These are phyloP conservation scores for Hypoxylon sp. DNA, from an alignment of 2,329 filamentous ascomycete species.

Conservation along the genomic window DNA sequence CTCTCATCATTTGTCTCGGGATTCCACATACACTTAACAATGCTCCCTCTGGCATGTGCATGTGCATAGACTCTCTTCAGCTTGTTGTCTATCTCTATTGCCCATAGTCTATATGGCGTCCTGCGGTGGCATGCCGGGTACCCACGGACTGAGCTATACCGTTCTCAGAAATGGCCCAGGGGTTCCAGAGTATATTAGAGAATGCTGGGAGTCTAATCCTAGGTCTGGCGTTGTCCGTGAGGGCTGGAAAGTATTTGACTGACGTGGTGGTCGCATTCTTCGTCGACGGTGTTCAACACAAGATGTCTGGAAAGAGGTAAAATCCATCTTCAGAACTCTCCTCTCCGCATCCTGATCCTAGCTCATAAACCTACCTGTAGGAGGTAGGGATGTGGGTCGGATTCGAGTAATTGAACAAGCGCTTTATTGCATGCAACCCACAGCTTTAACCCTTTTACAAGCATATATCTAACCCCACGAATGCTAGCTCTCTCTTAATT, in stretches of 20 bases:
- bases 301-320: constrained; percentile 11
- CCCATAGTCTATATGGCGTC: constrained; percentile 14
- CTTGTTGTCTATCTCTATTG: constrained; percentile 16
- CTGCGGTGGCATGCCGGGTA: constrained; percentile 32
- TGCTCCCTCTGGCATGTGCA: constrained; percentile 35
- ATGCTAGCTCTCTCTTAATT: no score
- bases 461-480: no score
- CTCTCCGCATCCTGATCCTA: background rate
- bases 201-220: constrained; percentile 30
- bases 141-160: constrained; percentile 33
- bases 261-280: constrained; percentile 8
- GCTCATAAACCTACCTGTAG: no score
- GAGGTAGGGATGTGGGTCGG: no score
- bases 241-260: constrained; percentile 19
- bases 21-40: constrained; percentile 14
- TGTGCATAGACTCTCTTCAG: constrained; percentile 22
- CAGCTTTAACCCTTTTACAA: no score
- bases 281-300: constrained; percentile 4
- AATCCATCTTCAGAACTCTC: background rate
- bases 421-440: background rate
- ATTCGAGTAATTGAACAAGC: background rate
- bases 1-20: constrained; percentile 39
- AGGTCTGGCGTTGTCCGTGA: constrained; percentile 38
- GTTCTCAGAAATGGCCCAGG: constrained; percentile 21
- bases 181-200: constrained; percentile 30